phyloP scores from a whole-genome alignment of 2,329 filamentous ascomycete genomes.

The Alternaria longipes region DNA sequence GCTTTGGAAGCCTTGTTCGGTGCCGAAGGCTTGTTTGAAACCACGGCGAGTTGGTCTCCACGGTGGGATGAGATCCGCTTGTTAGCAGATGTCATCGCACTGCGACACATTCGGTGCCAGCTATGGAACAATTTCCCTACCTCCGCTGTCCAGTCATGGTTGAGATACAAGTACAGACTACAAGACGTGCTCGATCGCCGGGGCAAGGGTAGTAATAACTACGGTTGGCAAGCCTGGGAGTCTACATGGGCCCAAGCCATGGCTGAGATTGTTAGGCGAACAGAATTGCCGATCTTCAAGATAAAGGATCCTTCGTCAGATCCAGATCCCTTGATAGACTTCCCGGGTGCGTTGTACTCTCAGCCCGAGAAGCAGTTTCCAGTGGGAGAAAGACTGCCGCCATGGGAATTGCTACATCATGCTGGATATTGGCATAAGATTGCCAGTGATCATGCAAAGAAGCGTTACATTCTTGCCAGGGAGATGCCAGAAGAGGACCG shows the following conservation, averaged over 20 bases:
- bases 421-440: constrained; percentile 69
- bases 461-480: constrained; percentile 61
- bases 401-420: constrained; percentile 69
- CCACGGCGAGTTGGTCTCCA: constrained; percentile 87
- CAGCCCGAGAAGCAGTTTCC: constrained; percentile 62
- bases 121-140: constrained; percentile 83
- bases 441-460: constrained; percentile 61
- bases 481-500: constrained; percentile 69
- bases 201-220: constrained; percentile 85
- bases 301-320: constrained; percentile 32
- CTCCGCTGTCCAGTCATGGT: constrained; percentile 81
- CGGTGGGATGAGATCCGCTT: constrained; percentile 94
- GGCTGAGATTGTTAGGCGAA: constrained; percentile 66
- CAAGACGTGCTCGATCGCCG: constrained; percentile 80
- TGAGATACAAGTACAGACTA: constrained; percentile 76
- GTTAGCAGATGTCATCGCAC: constrained; percentile 80
- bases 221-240: constrained; percentile 95
- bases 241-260: constrained; percentile 73
- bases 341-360: constrained; percentile 54
- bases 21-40: constrained; percentile 80
- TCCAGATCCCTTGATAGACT: constrained; percentile 38
- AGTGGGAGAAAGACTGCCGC: constrained; percentile 60
- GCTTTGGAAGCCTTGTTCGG: constrained; percentile 86
- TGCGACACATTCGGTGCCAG: constrained; percentile 83
- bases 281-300: constrained; percentile 59